A percentile compares a stretch with the other conserved stretches of the same genome.
phyloP scores from a whole-genome alignment of 768 basidiomycete species.

The Collybiopsis confluens region DNA sequence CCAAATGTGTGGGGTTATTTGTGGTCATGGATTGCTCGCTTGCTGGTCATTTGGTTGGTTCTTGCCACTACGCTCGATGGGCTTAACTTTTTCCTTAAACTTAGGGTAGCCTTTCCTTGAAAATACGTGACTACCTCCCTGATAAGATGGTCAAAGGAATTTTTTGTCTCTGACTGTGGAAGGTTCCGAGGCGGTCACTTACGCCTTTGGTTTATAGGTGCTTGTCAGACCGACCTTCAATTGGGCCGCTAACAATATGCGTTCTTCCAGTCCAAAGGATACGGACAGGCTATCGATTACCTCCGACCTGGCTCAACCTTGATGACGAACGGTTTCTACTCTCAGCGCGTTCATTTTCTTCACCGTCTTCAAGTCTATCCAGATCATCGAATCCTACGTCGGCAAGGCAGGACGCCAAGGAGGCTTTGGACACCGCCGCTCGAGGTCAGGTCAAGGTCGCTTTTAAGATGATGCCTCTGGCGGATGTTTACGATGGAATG shows the following conservation, averaged over 20 bases:
- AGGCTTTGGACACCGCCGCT: slow-evolving; percentile 76
- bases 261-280: slow-evolving; percentile 32
- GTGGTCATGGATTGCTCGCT: no score
- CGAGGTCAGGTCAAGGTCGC: slow-evolving; percentile 64
- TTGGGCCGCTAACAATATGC: slow-evolving; percentile 54
- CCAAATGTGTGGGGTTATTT: no score
- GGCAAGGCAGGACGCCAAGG: slow-evolving; percentile 81
- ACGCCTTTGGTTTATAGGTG: no score
- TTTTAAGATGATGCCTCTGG: slow-evolving; percentile 41
- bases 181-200: no score
- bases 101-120: no score
- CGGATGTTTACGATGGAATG: slow-evolving; percentile 38
- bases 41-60: no score
- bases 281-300: slow-evolving; percentile 66
- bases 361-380: slow-evolving; percentile 62
- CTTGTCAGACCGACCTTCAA: slow-evolving; percentile 88
- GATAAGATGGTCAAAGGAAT: no score
- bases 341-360: slow-evolving; percentile 66
- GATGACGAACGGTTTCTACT: slow-evolving; percentile 73
- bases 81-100: no score
- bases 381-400: slow-evolving; percentile 49
- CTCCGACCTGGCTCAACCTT: slow-evolving; percentile 68
- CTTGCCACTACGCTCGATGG: no score
- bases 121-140: no score
- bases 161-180: no score